These are phyloP conservation scores for Cryptococcus sp. DNA, from an alignment of 1,284 basidiomycete genomes.

Conservation along the genomic window DNA sequence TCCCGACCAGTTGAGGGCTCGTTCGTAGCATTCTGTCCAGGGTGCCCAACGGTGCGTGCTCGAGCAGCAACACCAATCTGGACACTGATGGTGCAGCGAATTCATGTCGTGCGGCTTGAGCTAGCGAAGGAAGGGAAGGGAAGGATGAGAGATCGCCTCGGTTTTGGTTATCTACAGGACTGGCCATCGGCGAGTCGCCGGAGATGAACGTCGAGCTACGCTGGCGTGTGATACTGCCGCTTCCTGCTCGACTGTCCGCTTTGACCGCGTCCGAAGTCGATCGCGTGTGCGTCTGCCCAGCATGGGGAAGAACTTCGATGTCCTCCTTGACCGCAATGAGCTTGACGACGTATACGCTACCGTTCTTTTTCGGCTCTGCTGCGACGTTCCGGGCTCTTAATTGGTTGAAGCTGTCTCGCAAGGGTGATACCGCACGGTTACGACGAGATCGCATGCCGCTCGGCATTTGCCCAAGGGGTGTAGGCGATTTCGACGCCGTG, in stretches of 20 bases:
- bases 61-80: constrained; percentile 51
- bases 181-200: not conserved
- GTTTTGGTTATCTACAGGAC: not conserved
- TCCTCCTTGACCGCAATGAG: constrained; percentile 50
- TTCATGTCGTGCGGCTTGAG: constrained; percentile 18
- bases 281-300: constrained; percentile 18
- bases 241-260: constrained; percentile 2
- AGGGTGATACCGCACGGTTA: constrained; percentile 18
- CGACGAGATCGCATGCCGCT: not conserved
- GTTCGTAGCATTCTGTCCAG: constrained; percentile 49
- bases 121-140: constrained; percentile 28
- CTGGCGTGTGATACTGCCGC: constrained; percentile 13
- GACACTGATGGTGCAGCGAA: constrained; percentile 20
- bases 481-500: not conserved
- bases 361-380: constrained; percentile 8
- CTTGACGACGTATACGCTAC: constrained; percentile 41
- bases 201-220: constrained; percentile 18
- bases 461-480: not conserved
- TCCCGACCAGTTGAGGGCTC: constrained; percentile 46
- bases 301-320: constrained; percentile 12
- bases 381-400: not conserved
- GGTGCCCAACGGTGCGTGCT: constrained; percentile 52
- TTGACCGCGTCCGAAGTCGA: constrained; percentile 27
- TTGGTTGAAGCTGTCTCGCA: constrained; percentile 6
- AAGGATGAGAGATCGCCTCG: constrained; percentile 14